A percentile compares a stretch with the other conserved stretches of the same genome.
These are phyloP conservation scores for Euphrasia confusa DNA, from an alignment of 257 asterid genomes.

Conservation along the genomic window DNA sequence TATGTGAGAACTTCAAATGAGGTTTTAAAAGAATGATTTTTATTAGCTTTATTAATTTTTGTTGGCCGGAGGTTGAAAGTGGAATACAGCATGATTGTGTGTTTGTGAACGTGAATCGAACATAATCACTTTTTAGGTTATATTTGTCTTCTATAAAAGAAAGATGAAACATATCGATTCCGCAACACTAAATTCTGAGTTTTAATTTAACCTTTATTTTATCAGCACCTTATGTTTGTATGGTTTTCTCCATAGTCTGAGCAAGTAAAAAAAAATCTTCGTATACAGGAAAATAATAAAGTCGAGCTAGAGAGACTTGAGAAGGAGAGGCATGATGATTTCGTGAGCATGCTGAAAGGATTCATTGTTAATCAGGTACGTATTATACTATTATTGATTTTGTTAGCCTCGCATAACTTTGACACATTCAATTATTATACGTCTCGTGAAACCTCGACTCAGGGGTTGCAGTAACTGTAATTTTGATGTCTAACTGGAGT, in stretches of 20 bases:
- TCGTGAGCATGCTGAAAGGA: constrained; percentile 84
- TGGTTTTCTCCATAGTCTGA: not conserved
- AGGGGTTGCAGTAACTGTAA: not conserved
- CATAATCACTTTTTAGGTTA: not conserved
- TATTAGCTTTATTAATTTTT: too few species aligned
- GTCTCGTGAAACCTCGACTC: not conserved
- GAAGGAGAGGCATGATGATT: constrained; percentile 77
- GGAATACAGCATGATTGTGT: not conserved
- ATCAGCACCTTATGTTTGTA: not conserved
- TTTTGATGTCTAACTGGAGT: not conserved
- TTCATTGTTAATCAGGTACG: constrained; percentile 88
- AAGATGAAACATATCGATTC: not conserved
- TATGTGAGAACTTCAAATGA: not conserved
- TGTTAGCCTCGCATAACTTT: not conserved
- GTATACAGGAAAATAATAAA: constrained; percentile 77
- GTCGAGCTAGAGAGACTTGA: constrained; percentile 89
- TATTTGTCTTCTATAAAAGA: not conserved
- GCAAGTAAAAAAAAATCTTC: not conserved
- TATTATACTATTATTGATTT: not conserved
- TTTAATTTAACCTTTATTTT: not conserved
- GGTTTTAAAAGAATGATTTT: not conserved
- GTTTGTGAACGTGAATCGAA: not conserved
- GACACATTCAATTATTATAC: not conserved
- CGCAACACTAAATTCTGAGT: not conserved
- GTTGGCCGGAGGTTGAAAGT: too few species aligned